phyloP scores from a whole-genome alignment of 2,329 filamentous ascomycete genomes.

The Chlorencoelia australis region DNA sequence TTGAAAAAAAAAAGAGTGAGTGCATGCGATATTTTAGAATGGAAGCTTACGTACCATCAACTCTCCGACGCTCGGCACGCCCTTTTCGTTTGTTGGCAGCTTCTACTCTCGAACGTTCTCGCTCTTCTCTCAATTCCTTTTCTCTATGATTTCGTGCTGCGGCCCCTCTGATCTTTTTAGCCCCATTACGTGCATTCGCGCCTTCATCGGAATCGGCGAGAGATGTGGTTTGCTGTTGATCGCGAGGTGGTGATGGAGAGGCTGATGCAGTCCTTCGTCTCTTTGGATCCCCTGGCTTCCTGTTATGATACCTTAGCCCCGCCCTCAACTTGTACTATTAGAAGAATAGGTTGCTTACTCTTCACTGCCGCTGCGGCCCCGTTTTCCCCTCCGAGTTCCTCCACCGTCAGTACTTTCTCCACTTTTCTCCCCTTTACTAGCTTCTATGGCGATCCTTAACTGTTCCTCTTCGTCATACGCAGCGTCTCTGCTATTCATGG shows the following conservation, averaged over 20 bases:
- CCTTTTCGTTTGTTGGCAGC: slow-evolving; percentile 72
- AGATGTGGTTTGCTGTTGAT: slow-evolving; percentile 36
- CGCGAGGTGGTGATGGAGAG: slow-evolving; percentile 50
- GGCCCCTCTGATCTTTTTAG: slow-evolving; percentile 51
- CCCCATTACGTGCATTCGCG: slow-evolving; percentile 37
- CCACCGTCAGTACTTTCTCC: slow-evolving; percentile 36
- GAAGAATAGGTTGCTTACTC: slow-evolving; percentile 54
- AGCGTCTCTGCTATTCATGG: slow-evolving; percentile 93
- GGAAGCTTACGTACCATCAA: slow-evolving; percentile 53
- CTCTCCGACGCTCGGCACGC: slow-evolving; percentile 68
- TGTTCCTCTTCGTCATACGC: slow-evolving; percentile 94
- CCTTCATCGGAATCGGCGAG: slow-evolving; percentile 68
- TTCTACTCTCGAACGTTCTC: slow-evolving; percentile 63
- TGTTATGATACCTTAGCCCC: slow-evolving; percentile 31
- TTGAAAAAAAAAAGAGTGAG: slow-evolving; percentile 32
- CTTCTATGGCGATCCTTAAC: slow-evolving; percentile 80
- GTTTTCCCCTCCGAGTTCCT: slow-evolving; percentile 59
- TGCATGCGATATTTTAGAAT: slow-evolving; percentile 24
- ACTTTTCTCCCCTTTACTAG: slow-evolving; percentile 69
- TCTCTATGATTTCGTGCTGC: slow-evolving; percentile 49
- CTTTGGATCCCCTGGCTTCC: slow-evolving; percentile 63
- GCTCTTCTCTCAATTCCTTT: slow-evolving; percentile 60
- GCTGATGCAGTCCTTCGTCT: slow-evolving; percentile 74
- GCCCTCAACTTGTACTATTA: slow-evolving; percentile 2
- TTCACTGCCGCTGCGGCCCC: slow-evolving; percentile 83